phyloP scores from a whole-genome alignment of 1,284 basidiomycete genomes.

The Takashimella tepidaria region DNA sequence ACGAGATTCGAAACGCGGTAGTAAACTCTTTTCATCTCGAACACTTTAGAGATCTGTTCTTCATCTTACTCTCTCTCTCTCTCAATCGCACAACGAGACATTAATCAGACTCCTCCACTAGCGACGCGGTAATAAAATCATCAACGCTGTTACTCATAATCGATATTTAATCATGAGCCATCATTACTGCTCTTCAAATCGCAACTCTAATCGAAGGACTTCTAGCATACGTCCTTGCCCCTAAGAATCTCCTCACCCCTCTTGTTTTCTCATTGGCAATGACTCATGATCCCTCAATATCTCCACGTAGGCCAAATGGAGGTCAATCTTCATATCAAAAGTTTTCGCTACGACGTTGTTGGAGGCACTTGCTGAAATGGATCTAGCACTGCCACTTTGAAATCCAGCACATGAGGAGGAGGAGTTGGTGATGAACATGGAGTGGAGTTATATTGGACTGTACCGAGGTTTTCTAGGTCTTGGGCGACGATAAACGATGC shows the following conservation, averaged over 20 bases:
- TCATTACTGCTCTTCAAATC: conserved; percentile 17
- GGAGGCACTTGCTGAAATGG: conserved; percentile 6
- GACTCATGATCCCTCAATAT: conserved; percentile 1
- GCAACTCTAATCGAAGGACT: conserved; percentile 12
- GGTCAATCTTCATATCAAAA: conserved; percentile 22
- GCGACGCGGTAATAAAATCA: neutral
- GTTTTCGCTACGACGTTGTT: conserved; percentile 20
- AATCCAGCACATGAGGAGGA: too few species aligned
- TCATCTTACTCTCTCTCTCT: too few species aligned
- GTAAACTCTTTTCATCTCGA: conserved; percentile 4
- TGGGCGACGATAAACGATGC: too few species aligned
- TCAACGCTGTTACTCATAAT: conserved; percentile 10
- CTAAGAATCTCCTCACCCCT: neutral
- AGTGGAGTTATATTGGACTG: too few species aligned
- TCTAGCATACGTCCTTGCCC: conserved; percentile 4
- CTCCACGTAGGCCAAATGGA: conserved; percentile 17
- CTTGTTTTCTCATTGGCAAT: too few species aligned
- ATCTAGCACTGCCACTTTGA: too few species aligned
- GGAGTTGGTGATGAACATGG: too few species aligned
- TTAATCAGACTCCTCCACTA: too few species aligned
- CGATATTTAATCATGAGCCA: conserved; percentile 6
- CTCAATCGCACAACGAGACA: too few species aligned
- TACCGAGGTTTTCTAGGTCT: too few species aligned
- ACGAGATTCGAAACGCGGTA: conserved; percentile 4
- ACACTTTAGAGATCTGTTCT: neutral